Conservation (phyloP, 2,329 filamentous ascomycete species). For the Apiospora hydei region DNA sequence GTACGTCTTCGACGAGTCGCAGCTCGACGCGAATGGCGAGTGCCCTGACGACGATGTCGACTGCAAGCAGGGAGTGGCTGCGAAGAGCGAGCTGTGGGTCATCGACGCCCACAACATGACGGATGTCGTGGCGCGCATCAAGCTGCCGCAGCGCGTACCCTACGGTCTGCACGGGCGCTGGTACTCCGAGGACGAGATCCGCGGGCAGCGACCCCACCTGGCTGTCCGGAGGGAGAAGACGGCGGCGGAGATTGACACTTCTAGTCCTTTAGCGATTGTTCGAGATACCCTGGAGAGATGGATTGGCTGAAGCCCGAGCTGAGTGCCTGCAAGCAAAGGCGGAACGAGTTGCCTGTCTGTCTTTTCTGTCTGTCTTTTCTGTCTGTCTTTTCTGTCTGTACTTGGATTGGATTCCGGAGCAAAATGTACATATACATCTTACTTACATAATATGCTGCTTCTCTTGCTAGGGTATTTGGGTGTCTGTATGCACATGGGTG, state of each 20-base stretch:
- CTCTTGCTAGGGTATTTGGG: background rate
- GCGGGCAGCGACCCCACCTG: constrained; percentile 49
- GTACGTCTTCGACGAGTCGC: constrained; percentile 74
- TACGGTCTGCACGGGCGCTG: constrained; percentile 73
- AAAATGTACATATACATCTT: background rate
- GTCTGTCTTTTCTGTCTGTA: background rate
- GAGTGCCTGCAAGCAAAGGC: background rate
- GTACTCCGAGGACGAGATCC: constrained; percentile 62
- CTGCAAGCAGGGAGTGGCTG: constrained; percentile 25
- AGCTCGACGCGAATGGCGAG: constrained; percentile 60
- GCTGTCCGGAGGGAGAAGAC: constrained; percentile 32
- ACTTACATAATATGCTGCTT: background rate
- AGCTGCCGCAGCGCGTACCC: constrained; percentile 70
- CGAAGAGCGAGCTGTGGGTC: constrained; percentile 71
- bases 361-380: background rate
- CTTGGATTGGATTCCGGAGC: background rate
- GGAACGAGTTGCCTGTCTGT: background rate
- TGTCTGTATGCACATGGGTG: background rate
- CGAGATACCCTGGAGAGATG: constrained; percentile 35
- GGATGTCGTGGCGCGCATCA: constrained; percentile 63
- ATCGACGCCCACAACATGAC: constrained; percentile 70
- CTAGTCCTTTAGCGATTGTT: constrained; percentile 35
- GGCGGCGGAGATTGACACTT: constrained; percentile 34
- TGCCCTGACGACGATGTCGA: constrained; percentile 43
- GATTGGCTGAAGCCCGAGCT: constrained; percentile 33